These are phyloP conservation scores for Pseudopediastrum boryanum DNA, from an alignment of 139 green algal species.

Conservation along the genomic window DNA sequence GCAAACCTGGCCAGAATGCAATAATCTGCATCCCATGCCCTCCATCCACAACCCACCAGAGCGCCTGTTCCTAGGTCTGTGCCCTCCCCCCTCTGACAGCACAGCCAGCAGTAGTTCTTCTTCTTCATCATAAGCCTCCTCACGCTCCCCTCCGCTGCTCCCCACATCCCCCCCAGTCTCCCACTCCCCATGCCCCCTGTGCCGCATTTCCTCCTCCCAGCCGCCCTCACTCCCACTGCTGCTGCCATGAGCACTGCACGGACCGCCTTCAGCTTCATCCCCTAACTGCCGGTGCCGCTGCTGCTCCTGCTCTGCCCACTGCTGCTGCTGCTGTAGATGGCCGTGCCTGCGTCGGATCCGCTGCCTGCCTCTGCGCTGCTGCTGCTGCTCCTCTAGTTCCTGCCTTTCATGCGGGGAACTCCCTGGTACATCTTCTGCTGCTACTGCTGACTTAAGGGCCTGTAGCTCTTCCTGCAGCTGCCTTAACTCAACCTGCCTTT, in stretches of 20 bases:
- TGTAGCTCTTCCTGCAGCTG: slow-evolving; percentile 42
- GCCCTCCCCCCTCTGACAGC: no score
- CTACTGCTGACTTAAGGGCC: slow-evolving; percentile 19
- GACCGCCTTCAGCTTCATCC: not conserved
- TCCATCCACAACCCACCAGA: no score
- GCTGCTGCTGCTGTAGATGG: not conserved
- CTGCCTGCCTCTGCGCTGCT: not conserved
- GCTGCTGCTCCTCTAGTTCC: slow-evolving; percentile 24
- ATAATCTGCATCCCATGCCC: no score
- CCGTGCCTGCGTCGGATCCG: not conserved
- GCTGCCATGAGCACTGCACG: not conserved
- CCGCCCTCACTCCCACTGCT: not conserved
- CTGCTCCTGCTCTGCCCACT: not conserved
- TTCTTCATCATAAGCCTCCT: not conserved
- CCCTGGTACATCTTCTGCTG: not conserved
- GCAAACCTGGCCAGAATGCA: no score
- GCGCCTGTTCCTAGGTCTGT: no score
- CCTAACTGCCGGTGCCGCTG: not conserved
- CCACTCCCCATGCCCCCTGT: not conserved
- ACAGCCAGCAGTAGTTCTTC: not conserved
- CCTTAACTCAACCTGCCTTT: slow-evolving; percentile 2
- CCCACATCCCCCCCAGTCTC: not conserved
- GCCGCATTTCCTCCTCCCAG: not conserved
- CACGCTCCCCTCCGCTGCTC: not conserved
- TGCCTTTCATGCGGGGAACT: no score